Conservation (phyloP, 495 filamentous ascomycete species). For the Penicillium arizonense region DNA sequence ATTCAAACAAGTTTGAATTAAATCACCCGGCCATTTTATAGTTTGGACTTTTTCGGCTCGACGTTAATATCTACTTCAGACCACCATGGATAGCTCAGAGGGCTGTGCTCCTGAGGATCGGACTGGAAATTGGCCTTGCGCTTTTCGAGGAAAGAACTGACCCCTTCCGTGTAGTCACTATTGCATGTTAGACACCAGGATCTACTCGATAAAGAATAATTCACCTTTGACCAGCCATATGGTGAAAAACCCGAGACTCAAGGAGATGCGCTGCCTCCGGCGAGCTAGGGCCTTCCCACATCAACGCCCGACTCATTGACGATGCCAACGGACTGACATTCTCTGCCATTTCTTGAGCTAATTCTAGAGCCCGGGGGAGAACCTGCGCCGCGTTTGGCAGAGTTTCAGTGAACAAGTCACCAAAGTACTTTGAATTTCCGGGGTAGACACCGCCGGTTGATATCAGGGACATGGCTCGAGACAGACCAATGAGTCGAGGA, state of each 20-base stretch:
- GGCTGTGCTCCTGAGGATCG: slow-evolving; percentile 14
- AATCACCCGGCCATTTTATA: slow-evolving; percentile 1
- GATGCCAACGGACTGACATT: slow-evolving; percentile 52
- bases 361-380: slow-evolving; percentile 47
- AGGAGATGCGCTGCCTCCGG: slow-evolving; percentile 57
- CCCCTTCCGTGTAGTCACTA: slow-evolving; percentile 41
- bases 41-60: slow-evolving; percentile 16
- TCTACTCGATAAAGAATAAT: neutral
- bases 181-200: neutral
- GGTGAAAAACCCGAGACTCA: slow-evolving; percentile 54
- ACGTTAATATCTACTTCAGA: slow-evolving; percentile 11
- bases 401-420: slow-evolving; percentile 53
- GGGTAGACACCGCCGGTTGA: slow-evolving; percentile 32
- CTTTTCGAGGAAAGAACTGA: slow-evolving; percentile 46
- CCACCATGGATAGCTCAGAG: slow-evolving; percentile 29
- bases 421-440: slow-evolving; percentile 40
- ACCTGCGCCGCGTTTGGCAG: slow-evolving; percentile 46
- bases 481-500: slow-evolving; percentile 55
- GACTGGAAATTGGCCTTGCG: slow-evolving; percentile 47
- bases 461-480: slow-evolving; percentile 50
- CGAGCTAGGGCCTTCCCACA: slow-evolving; percentile 49
- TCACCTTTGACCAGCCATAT: slow-evolving; percentile 42
- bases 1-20: neutral
- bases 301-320: slow-evolving; percentile 52
- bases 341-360: slow-evolving; percentile 52